These are phyloP conservation scores for Pistacia integerrima DNA, from an alignment of 345 rosid species.

Conservation along the genomic window DNA sequence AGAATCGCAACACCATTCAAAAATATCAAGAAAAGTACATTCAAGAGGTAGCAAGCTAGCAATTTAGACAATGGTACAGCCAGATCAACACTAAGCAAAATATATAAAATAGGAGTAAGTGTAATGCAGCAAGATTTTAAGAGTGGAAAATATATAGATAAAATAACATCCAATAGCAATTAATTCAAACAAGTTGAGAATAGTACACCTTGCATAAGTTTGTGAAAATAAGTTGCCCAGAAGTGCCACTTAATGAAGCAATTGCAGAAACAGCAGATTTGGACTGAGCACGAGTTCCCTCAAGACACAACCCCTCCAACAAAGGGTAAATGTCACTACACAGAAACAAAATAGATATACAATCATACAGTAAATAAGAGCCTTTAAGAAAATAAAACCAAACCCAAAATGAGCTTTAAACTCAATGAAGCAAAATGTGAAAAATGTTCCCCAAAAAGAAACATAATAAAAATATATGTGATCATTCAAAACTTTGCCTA, in stretches of 20 bases:
- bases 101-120: not conserved
- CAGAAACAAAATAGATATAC: conserved; percentile 14
- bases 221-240: conserved; percentile 46
- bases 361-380: conserved; percentile 14
- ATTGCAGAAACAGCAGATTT: conserved; percentile 86
- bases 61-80: not conserved
- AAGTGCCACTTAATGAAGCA: conserved; percentile 59
- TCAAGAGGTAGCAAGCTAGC: not conserved
- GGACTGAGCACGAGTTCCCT: conserved; percentile 81
- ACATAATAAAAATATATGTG: not conserved
- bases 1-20: not conserved
- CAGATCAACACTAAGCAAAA: not conserved
- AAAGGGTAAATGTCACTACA: conserved; percentile 68
- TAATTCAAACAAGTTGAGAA: conserved; percentile 13
- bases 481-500: not conserved
- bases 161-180: not conserved
- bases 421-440: not conserved
- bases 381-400: not conserved
- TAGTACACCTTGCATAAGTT: conserved; percentile 69
- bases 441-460: not conserved
- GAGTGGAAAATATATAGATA: not conserved
- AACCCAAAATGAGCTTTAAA: not conserved
- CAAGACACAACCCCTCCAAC: conserved; percentile 65
- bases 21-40: not conserved
- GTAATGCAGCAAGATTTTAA: not conserved